Evolutionary conservation across 805 yeast genomes (phyloP).

Genomic region (Yamadazyma akitaensis): DNA sequence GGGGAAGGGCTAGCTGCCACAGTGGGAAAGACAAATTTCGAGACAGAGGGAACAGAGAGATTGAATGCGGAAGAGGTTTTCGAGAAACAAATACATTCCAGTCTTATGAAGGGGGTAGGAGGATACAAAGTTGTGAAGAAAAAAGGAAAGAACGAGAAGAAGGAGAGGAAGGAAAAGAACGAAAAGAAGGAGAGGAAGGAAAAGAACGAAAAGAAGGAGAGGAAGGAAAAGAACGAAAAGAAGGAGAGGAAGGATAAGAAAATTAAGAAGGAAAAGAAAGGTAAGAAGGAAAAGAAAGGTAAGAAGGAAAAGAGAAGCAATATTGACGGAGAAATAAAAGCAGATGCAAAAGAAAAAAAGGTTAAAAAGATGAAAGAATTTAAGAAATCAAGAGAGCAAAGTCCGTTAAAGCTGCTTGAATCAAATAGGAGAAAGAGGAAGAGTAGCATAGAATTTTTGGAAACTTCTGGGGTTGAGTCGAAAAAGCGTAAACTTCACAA

Average conservation of each 20-base stretch:
- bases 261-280: slow-evolving; percentile 12
- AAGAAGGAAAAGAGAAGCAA: slow-evolving; percentile 9
- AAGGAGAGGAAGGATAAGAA: slow-evolving; percentile 9
- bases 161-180: slow-evolving; percentile 18
- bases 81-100: slow-evolving; percentile 16
- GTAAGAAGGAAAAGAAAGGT: slow-evolving; percentile 13
- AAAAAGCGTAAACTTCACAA: no score
- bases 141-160: slow-evolving; percentile 20
- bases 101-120: slow-evolving; percentile 15
- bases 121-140: slow-evolving; percentile 15
- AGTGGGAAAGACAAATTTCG: slow-evolving; percentile 34
- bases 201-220: slow-evolving; percentile 18
- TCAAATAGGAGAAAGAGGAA: no score
- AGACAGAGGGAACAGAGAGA: slow-evolving; percentile 10
- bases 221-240: slow-evolving; percentile 17
- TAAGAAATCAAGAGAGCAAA: background rate
- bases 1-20: slow-evolving; percentile 88
- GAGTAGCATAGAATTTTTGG: no score
- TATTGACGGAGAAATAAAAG: slow-evolving; percentile 1
- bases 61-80: slow-evolving; percentile 13
- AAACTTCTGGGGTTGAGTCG: no score
- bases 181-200: slow-evolving; percentile 11
- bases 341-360: slow-evolving; percentile 22
- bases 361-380: slow-evolving; percentile 20
- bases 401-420: no score